phyloP scores from a whole-genome alignment of 2,329 filamentous ascomycete genomes.

The Trichoderma sp. region DNA sequence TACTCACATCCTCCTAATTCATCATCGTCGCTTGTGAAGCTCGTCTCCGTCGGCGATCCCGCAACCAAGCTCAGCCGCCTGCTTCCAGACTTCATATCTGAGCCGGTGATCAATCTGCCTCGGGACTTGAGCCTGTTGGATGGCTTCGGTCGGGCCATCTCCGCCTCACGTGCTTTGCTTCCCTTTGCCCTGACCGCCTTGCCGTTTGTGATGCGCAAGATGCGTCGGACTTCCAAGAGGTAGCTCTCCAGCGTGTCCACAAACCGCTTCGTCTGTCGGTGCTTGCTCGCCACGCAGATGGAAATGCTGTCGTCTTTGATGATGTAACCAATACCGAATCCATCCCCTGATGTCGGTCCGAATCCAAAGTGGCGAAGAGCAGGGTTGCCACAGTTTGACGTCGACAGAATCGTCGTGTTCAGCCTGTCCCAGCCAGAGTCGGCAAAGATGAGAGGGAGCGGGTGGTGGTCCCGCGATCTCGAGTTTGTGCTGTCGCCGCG shows the following conservation, averaged over 20 bases:
- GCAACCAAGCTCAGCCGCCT: slow-evolving; percentile 44
- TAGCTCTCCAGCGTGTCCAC: slow-evolving; percentile 89
- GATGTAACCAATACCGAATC: slow-evolving; percentile 97
- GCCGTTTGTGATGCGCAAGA: slow-evolving; percentile 66
- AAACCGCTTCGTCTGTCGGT: slow-evolving; percentile 86
- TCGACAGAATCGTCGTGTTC: slow-evolving; percentile 90
- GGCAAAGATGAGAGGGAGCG: slow-evolving; percentile 76
- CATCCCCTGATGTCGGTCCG: slow-evolving; percentile 87
- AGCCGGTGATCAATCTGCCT: slow-evolving; percentile 66
- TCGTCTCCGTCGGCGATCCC: slow-evolving; percentile 65
- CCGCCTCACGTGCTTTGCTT: slow-evolving; percentile 54
- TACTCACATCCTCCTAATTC: slow-evolving; percentile 89
- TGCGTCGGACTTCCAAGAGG: slow-evolving; percentile 81
- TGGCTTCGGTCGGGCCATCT: slow-evolving; percentile 38
- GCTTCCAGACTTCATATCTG: slow-evolving; percentile 41
- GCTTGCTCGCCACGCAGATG: slow-evolving; percentile 90
- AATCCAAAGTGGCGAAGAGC: slow-evolving; percentile 94
- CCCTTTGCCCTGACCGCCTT: slow-evolving; percentile 42
- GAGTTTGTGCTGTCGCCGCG: slow-evolving; percentile 55
- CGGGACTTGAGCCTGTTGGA: slow-evolving; percentile 61
- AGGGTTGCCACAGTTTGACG: slow-evolving; percentile 98
- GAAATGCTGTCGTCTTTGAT: slow-evolving; percentile 79
- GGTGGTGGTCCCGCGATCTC: slow-evolving; percentile 44
- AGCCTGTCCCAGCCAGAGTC: slow-evolving; percentile 92
- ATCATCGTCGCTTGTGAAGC: slow-evolving; percentile 72